Conservation (phyloP, 2,329 filamentous ascomycete species). For the Tricladium varicosporioides region DNA sequence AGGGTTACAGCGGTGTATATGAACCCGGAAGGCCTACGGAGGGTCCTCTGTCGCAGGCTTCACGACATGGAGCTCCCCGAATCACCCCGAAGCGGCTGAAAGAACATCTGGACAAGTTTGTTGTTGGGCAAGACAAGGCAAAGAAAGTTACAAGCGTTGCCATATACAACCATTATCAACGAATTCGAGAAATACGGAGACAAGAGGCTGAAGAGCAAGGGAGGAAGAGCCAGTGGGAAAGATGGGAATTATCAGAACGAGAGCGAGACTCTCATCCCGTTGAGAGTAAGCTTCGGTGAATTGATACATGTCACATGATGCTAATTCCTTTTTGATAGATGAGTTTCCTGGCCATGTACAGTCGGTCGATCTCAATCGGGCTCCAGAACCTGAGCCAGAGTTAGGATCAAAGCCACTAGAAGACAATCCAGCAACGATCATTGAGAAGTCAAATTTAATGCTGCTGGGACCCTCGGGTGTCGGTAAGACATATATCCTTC, state of each 20-base stretch:
- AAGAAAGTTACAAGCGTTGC: constrained; percentile 92
- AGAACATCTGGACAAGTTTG: constrained; percentile 89
- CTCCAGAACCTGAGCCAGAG: constrained; percentile 18
- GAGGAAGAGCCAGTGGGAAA: constrained; percentile 59
- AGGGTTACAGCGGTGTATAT: constrained; percentile 60
- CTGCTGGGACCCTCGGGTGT: constrained; percentile 90
- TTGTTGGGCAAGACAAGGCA: constrained; percentile 91
- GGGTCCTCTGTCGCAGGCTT: constrained; percentile 53
- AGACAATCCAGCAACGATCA: constrained; percentile 33
- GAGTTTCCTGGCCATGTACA: constrained; percentile 51
- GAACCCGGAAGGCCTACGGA: constrained; percentile 59
- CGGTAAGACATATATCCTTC: constrained; percentile 90
- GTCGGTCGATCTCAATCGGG: constrained; percentile 28
- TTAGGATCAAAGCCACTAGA: constrained; percentile 23
- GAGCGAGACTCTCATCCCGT: constrained; percentile 66
- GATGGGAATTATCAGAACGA: constrained; percentile 41
- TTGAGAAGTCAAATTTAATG: constrained; percentile 95
- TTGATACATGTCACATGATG: constrained; percentile 12
- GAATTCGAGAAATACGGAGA: constrained; percentile 72
- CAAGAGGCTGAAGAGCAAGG: constrained; percentile 73
- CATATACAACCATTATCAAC: constrained; percentile 95
- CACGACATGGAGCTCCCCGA: constrained; percentile 56
- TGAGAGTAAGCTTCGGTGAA: constrained; percentile 60
- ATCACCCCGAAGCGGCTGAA: constrained; percentile 73
- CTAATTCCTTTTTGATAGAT: constrained; percentile 45